Evolutionary conservation across 768 basidiomycete genomes (phyloP), one percentile per base, ranked within the genome.

Genomic region (Chalciporus pseudorubinellus): DNA sequence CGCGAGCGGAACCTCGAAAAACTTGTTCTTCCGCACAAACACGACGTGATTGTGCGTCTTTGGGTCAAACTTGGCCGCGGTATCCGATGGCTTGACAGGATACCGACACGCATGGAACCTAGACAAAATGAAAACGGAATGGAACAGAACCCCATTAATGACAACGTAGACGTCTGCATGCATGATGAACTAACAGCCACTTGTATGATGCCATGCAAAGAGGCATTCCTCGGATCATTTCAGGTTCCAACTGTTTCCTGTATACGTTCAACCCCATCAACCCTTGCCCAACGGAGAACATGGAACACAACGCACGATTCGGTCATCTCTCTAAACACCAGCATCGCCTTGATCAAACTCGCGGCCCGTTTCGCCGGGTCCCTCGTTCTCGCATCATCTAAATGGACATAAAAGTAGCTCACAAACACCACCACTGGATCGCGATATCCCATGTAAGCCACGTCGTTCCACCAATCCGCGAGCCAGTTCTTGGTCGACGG

Each of bases 401-500:
- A 67, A 68, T 98, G 95, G 9, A 94, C 80, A 67, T 91, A 99
- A 74, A 88, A 98, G 75, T 99, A 99, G 78, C 87, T 92, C 61
- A 95, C 92, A 57, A 84, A 89, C 13, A 95, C 89, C 26, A 95
- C 87, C 43, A 97, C 90, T 2, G 94, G 85, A 60, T 95, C 95
- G 43, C 91, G 80, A 64, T 90, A 91, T 6, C 74, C 86, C 87
- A 92, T 85, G 66, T 89, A 91, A 16, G 95, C 95, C 5, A 69
- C 81, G 31, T 97, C 92, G 70, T 98, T 95, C 95, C 95, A 99
- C 97, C 97, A 99, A 46, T 95, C 92, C 42, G 81, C 79, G n/a
- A 99, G 77, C 97, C 97, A 99, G 74, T 79, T 94, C 60, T 74
- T 75, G 46, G 72, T 68, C 16, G 70, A 68, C 1, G 81, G 79